Conservation (phyloP, 352 stramenopile genomes). For the Elongisporangium anandrum region DNA sequence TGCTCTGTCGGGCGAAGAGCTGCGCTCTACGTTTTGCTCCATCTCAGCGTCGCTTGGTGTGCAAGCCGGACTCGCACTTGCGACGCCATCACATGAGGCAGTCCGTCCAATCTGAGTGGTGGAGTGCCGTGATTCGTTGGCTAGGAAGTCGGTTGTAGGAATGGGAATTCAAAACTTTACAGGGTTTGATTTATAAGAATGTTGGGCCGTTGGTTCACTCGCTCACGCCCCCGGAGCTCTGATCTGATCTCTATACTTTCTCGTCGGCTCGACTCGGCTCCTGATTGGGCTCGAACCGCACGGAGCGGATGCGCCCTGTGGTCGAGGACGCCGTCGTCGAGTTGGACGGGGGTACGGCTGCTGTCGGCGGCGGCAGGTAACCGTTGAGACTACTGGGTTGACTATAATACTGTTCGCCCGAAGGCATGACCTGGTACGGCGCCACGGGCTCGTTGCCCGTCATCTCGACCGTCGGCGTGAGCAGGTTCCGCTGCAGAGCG, state of each 20-base stretch:
- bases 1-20: constrained; percentile 53
- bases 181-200: not conserved
- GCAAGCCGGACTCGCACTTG: constrained; percentile 46
- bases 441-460: constrained; percentile 6
- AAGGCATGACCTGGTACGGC: constrained; percentile 4
- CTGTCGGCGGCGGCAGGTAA: not conserved
- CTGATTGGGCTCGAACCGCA: not conserved
- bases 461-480: constrained; percentile 19
- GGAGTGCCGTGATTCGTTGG: no score
- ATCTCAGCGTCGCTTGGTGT: constrained; percentile 73
- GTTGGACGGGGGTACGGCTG: not conserved
- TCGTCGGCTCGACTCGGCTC: not conserved
- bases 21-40: constrained; percentile 69
- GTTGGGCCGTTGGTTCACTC: not conserved
- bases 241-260: not conserved
- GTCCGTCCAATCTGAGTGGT: constrained; percentile 63
- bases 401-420: constrained; percentile 11
- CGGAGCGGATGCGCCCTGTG: not conserved
- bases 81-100: constrained; percentile 51
- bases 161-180: not conserved
- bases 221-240: no score
- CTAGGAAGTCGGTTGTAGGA: no score
- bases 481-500: constrained; percentile 32
- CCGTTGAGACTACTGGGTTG: not conserved
- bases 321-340: not conserved